Evolutionary conservation across 2,329 filamentous ascomycete species (phyloP), one percentile per base, ranked within the genome.

Genomic region (Macrophomina pseudophaseolina): DNA sequence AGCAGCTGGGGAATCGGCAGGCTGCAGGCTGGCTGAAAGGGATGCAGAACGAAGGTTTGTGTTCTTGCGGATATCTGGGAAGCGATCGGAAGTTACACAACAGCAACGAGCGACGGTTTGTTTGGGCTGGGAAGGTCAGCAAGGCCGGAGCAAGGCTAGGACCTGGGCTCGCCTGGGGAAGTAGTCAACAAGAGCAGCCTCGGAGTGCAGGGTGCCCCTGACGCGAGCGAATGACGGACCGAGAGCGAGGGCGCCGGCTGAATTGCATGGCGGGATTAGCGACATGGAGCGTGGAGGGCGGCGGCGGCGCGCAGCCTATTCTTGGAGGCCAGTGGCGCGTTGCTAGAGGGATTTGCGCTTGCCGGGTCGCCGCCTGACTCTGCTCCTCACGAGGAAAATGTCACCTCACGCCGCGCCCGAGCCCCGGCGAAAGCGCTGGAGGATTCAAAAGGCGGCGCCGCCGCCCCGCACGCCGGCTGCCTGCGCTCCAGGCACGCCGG

Each of bases 101-200:
- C 60, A 64, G 60, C 32, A 64, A 64, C 60, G 60, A 64, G 60
- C 35, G 60, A 49, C 60, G 23, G 46, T 32, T 52, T 64, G 60
- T 64, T 64, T 53, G 35, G 38, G 35, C 28, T 42, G 35, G 48
- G 18, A 16, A 53, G 60, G 32, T 64, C 60, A 52, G 48, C 48
- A 52, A 32, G 60, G 48, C 40, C 35, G 60, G 60, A 52, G 35
- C 49, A 46, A 18, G 46, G 7, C 46, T 53, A 35, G 48, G 33
- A 16, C 56, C 56, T 30, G n/a, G 42, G 42, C 23, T 42, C 42
- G 44, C 58, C 58, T 49, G 58, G 58, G 58, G 58, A 62, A 62
- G 58, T 62, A 49, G 58, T 62, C 58, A 38, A 62, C 48, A 28
- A 40, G 11, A 23, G 32, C 32, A 16, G 52, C 32, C 51, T 51